Base-by-base conservation (phyloP, 2,329 filamentous ascomycete species). In the Fusarium anthophilum region DNA sequence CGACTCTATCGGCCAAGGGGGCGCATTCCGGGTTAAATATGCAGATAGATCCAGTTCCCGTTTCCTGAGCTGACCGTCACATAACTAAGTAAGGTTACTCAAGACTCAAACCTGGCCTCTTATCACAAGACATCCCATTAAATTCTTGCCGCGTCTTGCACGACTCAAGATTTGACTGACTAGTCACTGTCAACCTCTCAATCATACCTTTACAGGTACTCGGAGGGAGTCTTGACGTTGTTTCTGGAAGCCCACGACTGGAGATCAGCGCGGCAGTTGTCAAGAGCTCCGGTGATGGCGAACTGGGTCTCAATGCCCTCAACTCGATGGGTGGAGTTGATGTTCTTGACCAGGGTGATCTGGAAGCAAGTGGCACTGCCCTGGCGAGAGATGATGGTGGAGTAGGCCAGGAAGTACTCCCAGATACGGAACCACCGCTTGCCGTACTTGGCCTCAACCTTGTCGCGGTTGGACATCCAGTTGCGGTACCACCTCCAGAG, bases 401-500 rank as follows among this genome's bases (percentile, higher is more conserved):
- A 94, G 83, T 91, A 95, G 76, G 94, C 93, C 72, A 97, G 89
- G 90, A 97, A 97, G 86, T 91, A 95, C 82, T 97, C 94, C 94
- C 95, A 97, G 83, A 97, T 97, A 83, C 96, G 92, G 90, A 94
- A 99, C 96, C 96, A 99, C 81, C 94, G 89, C 81, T 93, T 91
- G 80, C 96, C 96, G 82, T 98, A 98, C 89, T 98, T 98, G 81
- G 93, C 94, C 84, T 93, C 90, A 71, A 98, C 93, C 87, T 97
- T 97, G 67, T 97, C 94, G 77, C 89, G 88, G 89, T 98, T 98
- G 84, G 88, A 94, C 83, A 98, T 89, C 96, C 96, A 98, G 90
- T 98, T 98, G 76, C 96, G 90, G 88, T 98, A 98, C 96, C 96
- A 98, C 81, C 94, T 91, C 96, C 96, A 98, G 72, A 99, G 87